phyloP scores from a whole-genome alignment of 2,329 filamentous ascomycete genomes.

The Aspergillus proliferans region DNA sequence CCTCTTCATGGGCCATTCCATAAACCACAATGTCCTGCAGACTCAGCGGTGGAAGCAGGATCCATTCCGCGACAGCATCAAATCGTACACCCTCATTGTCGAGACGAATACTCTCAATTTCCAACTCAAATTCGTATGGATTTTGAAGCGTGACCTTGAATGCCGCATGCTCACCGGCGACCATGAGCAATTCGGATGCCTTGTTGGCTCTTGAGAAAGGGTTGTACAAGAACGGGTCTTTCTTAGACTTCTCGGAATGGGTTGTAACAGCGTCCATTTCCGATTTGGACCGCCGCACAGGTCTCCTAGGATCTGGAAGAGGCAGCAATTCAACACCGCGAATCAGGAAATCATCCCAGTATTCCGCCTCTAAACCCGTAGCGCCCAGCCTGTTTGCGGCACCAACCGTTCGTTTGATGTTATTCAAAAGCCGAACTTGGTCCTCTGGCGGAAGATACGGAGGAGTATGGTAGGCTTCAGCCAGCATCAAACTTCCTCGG shows the following conservation, averaged over 20 bases:
- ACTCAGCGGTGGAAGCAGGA: slow-evolving; percentile 71
- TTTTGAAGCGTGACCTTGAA: slow-evolving; percentile 88
- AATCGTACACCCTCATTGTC: slow-evolving; percentile 69
- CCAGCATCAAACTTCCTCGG: slow-evolving; percentile 65
- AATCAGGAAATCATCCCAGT: slow-evolving; percentile 95
- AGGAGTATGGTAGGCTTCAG: slow-evolving; percentile 61
- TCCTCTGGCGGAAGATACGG: slow-evolving; percentile 72
- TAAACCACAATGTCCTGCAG: slow-evolving; percentile 70
- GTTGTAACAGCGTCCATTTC: slow-evolving; percentile 44
- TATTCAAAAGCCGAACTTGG: slow-evolving; percentile 74
- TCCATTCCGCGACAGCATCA: slow-evolving; percentile 57
- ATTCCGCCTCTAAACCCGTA: slow-evolving; percentile 66
- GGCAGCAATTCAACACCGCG: slow-evolving; percentile 68
- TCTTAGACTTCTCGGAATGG: slow-evolving; percentile 34
- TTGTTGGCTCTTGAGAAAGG: slow-evolving; percentile 69
- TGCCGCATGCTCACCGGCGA: slow-evolving; percentile 68
- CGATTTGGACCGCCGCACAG: slow-evolving; percentile 57
- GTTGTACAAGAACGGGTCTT: slow-evolving; percentile 91
- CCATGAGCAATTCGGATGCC: slow-evolving; percentile 60
- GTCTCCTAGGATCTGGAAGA: slow-evolving; percentile 52
- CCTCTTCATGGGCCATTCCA: slow-evolving; percentile 61
- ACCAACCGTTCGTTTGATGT: slow-evolving; percentile 74
- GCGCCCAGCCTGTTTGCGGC: slow-evolving; percentile 72
- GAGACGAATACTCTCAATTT: slow-evolving; percentile 74
- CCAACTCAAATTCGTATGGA: slow-evolving; percentile 85